Conservation (phyloP, 2,329 filamentous ascomycete genomes). For the Phyllosticta capitalensis region DNA sequence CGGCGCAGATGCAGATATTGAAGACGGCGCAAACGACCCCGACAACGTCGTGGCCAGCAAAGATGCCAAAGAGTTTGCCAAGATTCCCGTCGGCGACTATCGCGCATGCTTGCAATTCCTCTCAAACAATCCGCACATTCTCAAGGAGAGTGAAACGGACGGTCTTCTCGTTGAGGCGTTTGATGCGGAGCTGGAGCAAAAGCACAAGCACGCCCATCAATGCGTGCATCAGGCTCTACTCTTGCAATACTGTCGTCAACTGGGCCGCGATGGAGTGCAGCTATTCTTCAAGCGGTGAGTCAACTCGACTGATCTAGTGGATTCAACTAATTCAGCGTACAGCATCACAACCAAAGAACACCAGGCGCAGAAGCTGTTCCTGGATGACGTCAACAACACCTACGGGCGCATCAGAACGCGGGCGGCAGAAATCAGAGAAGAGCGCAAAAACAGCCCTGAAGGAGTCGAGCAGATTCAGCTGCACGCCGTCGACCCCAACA, state of each 20-base stretch:
- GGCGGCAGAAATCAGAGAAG: constrained; percentile 60
- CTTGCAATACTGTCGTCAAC: constrained; percentile 85
- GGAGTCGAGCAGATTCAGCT: constrained; percentile 95
- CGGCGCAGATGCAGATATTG: constrained; percentile 53
- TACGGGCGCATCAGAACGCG: constrained; percentile 73
- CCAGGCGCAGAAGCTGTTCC: constrained; percentile 83
- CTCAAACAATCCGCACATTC: constrained; percentile 63
- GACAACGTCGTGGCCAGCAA: constrained; percentile 67
- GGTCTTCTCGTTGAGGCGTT: constrained; percentile 87
- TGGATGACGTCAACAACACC: constrained; percentile 83
- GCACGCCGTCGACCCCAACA: constrained; percentile 82
- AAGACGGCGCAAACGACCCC: constrained; percentile 52
- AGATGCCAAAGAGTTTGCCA: constrained; percentile 70
- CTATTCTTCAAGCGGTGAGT: constrained; percentile 81
- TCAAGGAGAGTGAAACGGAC: constrained; percentile 80
- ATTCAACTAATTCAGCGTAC: neutral
- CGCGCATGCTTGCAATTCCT: constrained; percentile 66
- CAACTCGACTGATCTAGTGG: neutral
- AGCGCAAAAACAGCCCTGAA: constrained; percentile 42
- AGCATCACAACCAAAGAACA: constrained; percentile 78
- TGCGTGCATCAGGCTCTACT: constrained; percentile 90
- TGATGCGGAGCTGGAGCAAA: constrained; percentile 69
- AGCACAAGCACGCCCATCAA: constrained; percentile 67
- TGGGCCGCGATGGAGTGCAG: constrained; percentile 78
- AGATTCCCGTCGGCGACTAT: constrained; percentile 70